A percentile compares a stretch with the other conserved stretches of the same genome.
phyloP scores from a whole-genome alignment of 2,329 filamentous ascomycete species.

The Aotearoamyces nothofagi region DNA sequence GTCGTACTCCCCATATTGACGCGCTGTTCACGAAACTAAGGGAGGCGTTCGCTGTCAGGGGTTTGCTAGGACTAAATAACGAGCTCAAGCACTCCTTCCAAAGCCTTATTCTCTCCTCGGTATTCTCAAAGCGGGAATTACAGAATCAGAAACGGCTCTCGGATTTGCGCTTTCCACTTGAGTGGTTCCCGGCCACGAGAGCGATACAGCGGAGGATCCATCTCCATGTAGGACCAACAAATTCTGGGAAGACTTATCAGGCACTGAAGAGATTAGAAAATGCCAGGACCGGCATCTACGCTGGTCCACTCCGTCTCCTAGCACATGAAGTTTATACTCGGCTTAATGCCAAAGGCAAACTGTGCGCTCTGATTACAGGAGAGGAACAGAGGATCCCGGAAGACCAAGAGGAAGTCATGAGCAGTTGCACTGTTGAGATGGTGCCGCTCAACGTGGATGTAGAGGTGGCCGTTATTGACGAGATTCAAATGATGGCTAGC shows the following conservation, averaged over 20 bases:
- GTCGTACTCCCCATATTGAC: slow-evolving; percentile 3
- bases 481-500: slow-evolving; percentile 94
- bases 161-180: slow-evolving; percentile 77
- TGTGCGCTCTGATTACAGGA: slow-evolving; percentile 74
- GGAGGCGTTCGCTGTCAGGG: slow-evolving; percentile 39
- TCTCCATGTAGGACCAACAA: slow-evolving; percentile 90
- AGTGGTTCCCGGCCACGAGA: slow-evolving; percentile 84
- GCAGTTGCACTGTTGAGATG: slow-evolving; percentile 94
- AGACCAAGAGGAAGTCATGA: slow-evolving; percentile 40
- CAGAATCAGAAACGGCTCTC: slow-evolving; percentile 43
- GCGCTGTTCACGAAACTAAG: slow-evolving; percentile 25
- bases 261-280: slow-evolving; percentile 74
- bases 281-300: slow-evolving; percentile 67
- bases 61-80: slow-evolving; percentile 32
- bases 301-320: slow-evolving; percentile 74
- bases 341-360: slow-evolving; percentile 60
- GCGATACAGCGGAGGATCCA: slow-evolving; percentile 70
- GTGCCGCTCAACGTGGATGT: slow-evolving; percentile 31
- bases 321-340: slow-evolving; percentile 93
- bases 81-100: slow-evolving; percentile 57
- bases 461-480: slow-evolving; percentile 92
- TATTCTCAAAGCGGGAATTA: slow-evolving; percentile 33
- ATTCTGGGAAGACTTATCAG: slow-evolving; percentile 95
- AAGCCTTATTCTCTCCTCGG: slow-evolving; percentile 41
- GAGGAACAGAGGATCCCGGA: slow-evolving; percentile 69